Evolutionary conservation across 2,329 filamentous ascomycete genomes (phyloP).

Genomic region (Phyllosticta citriasiana): DNA sequence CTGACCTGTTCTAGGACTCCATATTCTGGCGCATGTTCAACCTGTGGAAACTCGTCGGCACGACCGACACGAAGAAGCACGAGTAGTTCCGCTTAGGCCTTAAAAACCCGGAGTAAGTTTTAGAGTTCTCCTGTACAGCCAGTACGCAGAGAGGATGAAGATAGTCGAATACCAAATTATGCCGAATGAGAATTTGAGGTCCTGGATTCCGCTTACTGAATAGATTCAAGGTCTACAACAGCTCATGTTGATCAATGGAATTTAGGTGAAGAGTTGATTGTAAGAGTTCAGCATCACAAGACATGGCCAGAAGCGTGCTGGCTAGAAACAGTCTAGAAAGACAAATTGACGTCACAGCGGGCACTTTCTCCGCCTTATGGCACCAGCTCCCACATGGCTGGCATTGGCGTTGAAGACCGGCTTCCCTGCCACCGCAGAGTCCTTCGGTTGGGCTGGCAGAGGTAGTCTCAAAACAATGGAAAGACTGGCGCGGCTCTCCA

Average conservation of each 20-base stretch:
- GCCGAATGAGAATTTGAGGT: neutral
- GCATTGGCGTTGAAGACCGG: neutral
- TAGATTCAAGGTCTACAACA: neutral
- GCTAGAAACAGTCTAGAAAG: too few species aligned
- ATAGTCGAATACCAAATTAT: neutral
- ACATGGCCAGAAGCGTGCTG: too few species aligned
- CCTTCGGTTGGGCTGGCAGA: neutral
- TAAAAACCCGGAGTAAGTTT: neutral
- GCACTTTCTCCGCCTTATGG: neutral
- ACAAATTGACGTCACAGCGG: neutral
- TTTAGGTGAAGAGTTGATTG: too few species aligned
- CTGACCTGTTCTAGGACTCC: slow-evolving; percentile 24
- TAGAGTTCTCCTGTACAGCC: neutral
- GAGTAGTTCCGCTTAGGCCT: neutral
- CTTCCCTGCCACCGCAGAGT: neutral
- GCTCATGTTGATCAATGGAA: neutral
- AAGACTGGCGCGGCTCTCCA: neutral
- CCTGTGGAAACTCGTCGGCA: slow-evolving; percentile 36
- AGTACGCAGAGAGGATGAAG: neutral
- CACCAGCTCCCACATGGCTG: neutral
- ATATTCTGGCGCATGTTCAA: slow-evolving; percentile 44
- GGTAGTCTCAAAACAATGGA: neutral
- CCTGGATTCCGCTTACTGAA: neutral
- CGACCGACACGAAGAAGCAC: slow-evolving; percentile 24
- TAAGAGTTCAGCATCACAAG: too few species aligned